These are phyloP conservation scores for Elsinoe arachidis DNA, from an alignment of 2,329 filamentous ascomycete species.

Conservation along the genomic window DNA sequence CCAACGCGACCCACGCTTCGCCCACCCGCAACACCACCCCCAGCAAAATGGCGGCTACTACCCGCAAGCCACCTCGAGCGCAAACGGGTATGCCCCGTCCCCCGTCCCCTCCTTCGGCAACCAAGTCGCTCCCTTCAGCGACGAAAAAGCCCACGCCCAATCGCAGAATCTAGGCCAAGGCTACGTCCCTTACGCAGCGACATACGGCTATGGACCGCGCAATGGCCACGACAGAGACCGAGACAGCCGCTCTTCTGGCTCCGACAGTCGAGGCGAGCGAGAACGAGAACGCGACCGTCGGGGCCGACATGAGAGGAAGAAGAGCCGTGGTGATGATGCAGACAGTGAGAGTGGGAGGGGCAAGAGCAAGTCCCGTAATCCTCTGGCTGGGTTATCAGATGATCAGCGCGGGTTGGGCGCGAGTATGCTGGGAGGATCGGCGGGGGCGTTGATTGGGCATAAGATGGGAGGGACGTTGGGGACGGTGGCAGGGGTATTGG, in stretches of 20 bases:
- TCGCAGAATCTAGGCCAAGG: neutral
- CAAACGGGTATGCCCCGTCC: slow-evolving; percentile 1
- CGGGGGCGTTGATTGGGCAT: slow-evolving; percentile 22
- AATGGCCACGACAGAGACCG: neutral
- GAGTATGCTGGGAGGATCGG: slow-evolving; percentile 22
- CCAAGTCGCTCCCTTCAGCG: slow-evolving; percentile 10
- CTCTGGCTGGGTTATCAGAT: slow-evolving; percentile 15
- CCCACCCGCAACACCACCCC: neutral
- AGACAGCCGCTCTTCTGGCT: neutral
- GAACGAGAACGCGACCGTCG: neutral
- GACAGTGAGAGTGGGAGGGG: neutral
- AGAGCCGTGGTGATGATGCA: neutral
- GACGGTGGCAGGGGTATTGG: slow-evolving; percentile 1
- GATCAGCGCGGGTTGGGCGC: slow-evolving; percentile 23
- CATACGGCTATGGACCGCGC: neutral
- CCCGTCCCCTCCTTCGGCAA: slow-evolving; percentile 9
- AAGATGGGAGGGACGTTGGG: slow-evolving; percentile 18
- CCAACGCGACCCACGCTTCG: neutral
- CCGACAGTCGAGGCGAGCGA: neutral
- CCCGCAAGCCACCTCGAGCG: neutral
- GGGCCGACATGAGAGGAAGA: slow-evolving; percentile 6
- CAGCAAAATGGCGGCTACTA: slow-evolving; percentile 2
- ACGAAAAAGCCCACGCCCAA: slow-evolving; percentile 9
- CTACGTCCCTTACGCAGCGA: neutral
- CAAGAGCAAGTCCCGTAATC: slow-evolving; percentile 2